Conservation (phyloP, 345 rosid species). For the Lagerstroemia speciosa region DNA sequence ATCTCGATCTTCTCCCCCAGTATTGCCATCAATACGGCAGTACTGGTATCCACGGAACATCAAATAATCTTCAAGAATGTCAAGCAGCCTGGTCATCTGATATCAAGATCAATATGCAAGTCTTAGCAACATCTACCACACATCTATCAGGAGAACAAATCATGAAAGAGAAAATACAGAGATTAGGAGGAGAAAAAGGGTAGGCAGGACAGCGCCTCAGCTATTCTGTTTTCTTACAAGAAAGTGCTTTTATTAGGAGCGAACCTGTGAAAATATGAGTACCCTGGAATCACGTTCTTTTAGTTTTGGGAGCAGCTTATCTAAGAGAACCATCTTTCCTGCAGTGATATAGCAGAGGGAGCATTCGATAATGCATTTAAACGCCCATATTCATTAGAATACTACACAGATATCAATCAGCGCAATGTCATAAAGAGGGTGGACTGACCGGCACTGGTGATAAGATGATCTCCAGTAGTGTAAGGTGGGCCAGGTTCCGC, state of each 20-base stretch:
- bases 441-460: constrained; percentile 73
- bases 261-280: constrained; percentile 91
- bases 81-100: constrained; percentile 97
- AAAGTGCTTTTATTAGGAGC: not conserved
- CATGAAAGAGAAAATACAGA: not conserved
- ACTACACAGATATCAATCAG: not conserved
- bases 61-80: constrained; percentile 95
- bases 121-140: not conserved
- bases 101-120: constrained; percentile 8
- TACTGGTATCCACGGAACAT: constrained; percentile 82
- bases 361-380: not conserved
- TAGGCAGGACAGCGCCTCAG: not conserved
- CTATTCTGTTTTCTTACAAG: not conserved
- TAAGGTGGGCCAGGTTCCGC: constrained; percentile 99
- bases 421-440: not conserved
- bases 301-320: constrained; percentile 91
- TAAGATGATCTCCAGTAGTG: constrained; percentile 92
- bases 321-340: constrained; percentile 98
- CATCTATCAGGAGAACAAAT: not conserved
- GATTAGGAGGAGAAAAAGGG: not conserved
- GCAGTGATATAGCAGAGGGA: constrained; percentile 9
- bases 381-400: not conserved
- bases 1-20: constrained; percentile 99
- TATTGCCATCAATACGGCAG: constrained; percentile 99
- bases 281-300: constrained; percentile 98